A percentile compares a stretch with the other conserved stretches of the same genome.
Evolutionary conservation across 352 stramenopile species (phyloP).

Genomic region (Phytophthora pluvialis): DNA sequence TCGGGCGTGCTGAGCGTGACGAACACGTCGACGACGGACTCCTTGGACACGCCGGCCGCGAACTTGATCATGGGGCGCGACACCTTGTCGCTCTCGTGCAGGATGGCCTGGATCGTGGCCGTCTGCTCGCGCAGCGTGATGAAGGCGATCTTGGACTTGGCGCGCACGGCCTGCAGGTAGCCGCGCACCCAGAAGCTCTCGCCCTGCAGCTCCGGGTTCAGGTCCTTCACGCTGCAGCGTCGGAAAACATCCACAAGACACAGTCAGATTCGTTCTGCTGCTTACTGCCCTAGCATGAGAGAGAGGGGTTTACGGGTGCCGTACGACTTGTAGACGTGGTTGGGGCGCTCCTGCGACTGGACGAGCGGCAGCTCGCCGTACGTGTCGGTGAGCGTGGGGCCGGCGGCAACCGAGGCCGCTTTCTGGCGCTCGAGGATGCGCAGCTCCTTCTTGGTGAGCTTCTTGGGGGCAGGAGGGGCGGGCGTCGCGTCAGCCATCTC

Average conservation of each 20-base stretch:
- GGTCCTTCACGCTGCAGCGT: constrained; percentile 40
- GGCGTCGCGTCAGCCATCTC: constrained; percentile 57
- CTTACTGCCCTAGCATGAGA: neutral
- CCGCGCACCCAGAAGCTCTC: constrained; percentile 95
- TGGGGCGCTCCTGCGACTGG: constrained; percentile 86
- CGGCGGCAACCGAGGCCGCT: constrained; percentile 63
- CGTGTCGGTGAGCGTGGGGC: constrained; percentile 79
- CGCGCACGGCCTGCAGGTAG: constrained; percentile 94
- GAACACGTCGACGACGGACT: constrained; percentile 97
- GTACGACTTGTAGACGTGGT: constrained; percentile 70
- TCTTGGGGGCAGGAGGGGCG: constrained; percentile 63
- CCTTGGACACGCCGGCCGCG: constrained; percentile 91
- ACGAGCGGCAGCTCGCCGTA: constrained; percentile 91
- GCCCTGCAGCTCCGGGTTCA: constrained; percentile 83
- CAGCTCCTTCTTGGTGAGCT: constrained; percentile 92
- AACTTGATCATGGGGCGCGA: constrained; percentile 98
- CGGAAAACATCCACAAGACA: neutral
- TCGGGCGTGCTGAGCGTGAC: constrained; percentile 91
- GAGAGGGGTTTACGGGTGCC: constrained; percentile 44
- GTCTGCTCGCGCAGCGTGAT: constrained; percentile 96
- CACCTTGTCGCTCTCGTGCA: constrained; percentile 88
- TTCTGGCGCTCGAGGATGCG: constrained; percentile 90
- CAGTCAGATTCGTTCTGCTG: neutral
- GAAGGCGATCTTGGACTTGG: constrained; percentile 96
- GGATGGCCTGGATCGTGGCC: constrained; percentile 95